phyloP scores from a whole-genome alignment of 352 stramenopile genomes.

The Phytopythium litorale region DNA sequence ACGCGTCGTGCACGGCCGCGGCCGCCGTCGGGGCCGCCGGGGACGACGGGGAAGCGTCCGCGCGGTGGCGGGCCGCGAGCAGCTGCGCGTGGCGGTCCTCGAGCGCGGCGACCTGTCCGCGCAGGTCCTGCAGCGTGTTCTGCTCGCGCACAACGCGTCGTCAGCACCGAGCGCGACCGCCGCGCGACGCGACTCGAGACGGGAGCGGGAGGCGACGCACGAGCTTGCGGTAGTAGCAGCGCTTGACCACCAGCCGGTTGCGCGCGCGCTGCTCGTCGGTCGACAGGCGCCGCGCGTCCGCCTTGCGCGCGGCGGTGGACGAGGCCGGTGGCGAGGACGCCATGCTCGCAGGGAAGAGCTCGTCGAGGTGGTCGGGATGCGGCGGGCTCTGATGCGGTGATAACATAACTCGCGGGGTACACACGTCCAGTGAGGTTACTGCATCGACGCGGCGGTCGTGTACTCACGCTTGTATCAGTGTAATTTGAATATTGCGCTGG shows the following conservation, averaged over 20 bases:
- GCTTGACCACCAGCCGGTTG: constrained; percentile 61
- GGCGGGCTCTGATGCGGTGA: too few species aligned
- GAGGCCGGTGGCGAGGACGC: too few species aligned
- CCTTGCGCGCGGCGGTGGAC: not conserved
- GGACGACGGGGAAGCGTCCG: constrained; percentile 7
- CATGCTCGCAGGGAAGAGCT: not conserved
- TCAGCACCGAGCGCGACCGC: too few species aligned
- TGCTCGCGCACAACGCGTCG: constrained; percentile 11
- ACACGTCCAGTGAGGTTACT: not conserved
- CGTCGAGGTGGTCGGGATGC: not conserved
- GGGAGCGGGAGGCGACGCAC: constrained; percentile 20
- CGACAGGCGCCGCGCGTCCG: constrained; percentile 7
- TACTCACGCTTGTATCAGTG: not conserved
- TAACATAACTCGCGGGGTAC: too few species aligned
- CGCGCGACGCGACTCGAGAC: too few species aligned
- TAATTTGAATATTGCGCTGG: not conserved
- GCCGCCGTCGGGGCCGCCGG: not conserved
- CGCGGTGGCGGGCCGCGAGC: constrained; percentile 23
- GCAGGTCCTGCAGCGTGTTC: constrained; percentile 60
- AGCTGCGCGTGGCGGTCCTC: constrained; percentile 43
- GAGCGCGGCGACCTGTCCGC: constrained; percentile 31
- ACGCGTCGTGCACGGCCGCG: constrained; percentile 20
- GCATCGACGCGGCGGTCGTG: not conserved
- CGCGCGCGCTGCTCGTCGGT: constrained; percentile 40
- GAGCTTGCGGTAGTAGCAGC: constrained; percentile 74